Conservation (phyloP, 2,329 filamentous ascomycete genomes). For the Ophiostoma sp. region DNA sequence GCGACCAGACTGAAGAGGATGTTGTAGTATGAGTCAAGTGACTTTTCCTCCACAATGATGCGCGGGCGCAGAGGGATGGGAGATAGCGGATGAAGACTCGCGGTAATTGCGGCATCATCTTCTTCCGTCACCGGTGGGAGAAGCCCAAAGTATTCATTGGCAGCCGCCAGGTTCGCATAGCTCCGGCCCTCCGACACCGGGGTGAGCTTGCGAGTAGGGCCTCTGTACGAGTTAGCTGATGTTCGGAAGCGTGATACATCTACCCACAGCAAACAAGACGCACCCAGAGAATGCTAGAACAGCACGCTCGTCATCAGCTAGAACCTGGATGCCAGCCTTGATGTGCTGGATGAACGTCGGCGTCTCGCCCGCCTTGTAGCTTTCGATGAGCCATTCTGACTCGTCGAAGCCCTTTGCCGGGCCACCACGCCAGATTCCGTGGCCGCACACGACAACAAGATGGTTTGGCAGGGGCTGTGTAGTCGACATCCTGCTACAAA, state of each 20-base stretch:
- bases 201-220: constrained; percentile 56
- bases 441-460: constrained; percentile 76
- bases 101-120: background rate
- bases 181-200: constrained; percentile 55
- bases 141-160: constrained; percentile 44
- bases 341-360: constrained; percentile 75
- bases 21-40: constrained; percentile 83
- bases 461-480: constrained; percentile 37
- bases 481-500: background rate
- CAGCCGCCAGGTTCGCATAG: constrained; percentile 51
- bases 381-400: constrained; percentile 65
- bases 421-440: constrained; percentile 68
- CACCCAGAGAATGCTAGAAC: constrained; percentile 65
- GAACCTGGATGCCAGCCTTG: constrained; percentile 53
- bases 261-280: background rate
- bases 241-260: background rate
- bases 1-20: constrained; percentile 64
- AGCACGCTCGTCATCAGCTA: constrained; percentile 43
- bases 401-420: constrained; percentile 48
- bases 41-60: constrained; percentile 60
- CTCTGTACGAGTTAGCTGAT: constrained; percentile 29
- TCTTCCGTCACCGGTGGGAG: constrained; percentile 25
- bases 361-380: constrained; percentile 73
- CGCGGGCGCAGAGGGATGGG: constrained; percentile 26
- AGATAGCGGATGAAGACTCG: constrained; percentile 30